Conservation (phyloP, 371 early-diverging fungal genomes). For the Blastocladiella emersonii region DNA sequence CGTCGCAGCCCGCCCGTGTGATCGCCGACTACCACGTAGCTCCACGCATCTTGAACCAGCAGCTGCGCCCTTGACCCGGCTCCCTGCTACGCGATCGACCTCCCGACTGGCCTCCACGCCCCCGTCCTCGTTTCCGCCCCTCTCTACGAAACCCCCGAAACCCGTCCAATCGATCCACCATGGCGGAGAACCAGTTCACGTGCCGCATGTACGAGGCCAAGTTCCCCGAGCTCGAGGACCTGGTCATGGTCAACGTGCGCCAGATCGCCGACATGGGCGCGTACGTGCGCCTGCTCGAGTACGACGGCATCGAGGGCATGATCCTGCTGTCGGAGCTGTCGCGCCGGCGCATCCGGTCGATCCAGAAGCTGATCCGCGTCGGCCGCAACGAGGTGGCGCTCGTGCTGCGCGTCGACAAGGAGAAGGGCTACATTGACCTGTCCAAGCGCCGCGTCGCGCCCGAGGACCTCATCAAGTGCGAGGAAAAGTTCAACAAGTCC, state of each 20-base stretch:
- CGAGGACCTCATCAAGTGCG: slow-evolving; percentile 89
- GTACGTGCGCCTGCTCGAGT: slow-evolving; percentile 84
- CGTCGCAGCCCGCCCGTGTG: too few species aligned
- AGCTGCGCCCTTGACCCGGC: too few species aligned
- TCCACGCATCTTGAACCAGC: too few species aligned
- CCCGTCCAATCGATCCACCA: too few species aligned
- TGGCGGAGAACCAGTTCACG: slow-evolving; percentile 9
- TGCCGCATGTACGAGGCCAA: slow-evolving; percentile 79
- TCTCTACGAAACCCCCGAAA: too few species aligned
- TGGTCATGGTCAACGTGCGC: slow-evolving; percentile 96
- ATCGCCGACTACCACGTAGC: too few species aligned
- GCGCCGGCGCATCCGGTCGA: slow-evolving; percentile 92
- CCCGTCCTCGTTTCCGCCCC: too few species aligned
- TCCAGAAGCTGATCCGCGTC: slow-evolving; percentile 94
- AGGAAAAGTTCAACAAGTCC: slow-evolving; percentile 92
- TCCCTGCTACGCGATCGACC: too few species aligned
- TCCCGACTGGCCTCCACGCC: too few species aligned
- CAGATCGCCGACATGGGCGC: slow-evolving; percentile 98
- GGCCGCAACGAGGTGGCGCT: slow-evolving; percentile 95
- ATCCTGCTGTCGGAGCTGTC: slow-evolving; percentile 93
- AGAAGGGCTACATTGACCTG: slow-evolving; percentile 99
- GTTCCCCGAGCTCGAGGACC: slow-evolving; percentile 94
- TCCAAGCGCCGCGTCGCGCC: slow-evolving; percentile 95
- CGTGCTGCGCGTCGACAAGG: slow-evolving; percentile 96
- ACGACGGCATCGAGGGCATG: slow-evolving; percentile 93